Evolutionary conservation across 2,329 filamentous ascomycete genomes (phyloP), one percentile per base, ranked within the genome.

Genomic region (Ophiostoma sp.): DNA sequence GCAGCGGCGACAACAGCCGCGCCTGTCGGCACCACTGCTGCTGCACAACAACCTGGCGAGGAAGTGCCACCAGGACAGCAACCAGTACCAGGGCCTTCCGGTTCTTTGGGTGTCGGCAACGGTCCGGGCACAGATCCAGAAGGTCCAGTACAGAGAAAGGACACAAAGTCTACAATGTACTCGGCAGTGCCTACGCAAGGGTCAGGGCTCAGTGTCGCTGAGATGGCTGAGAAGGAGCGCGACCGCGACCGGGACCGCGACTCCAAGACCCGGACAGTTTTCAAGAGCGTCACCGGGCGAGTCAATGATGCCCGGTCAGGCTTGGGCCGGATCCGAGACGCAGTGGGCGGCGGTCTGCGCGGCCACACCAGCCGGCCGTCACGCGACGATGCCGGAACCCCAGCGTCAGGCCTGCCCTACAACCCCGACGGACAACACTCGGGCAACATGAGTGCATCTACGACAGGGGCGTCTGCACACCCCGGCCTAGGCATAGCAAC

Each of bases 311-410:
- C 93, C 65, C 89, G 90, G 66, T 93, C 90, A 70, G 93, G 93
- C 0, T 85, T 97, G 70, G 91, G 91, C 1, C 89, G 92, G 48
- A 93, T 97, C 77, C 94, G 94, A 76, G 93, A 94, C 76, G 92
- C 89, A 2, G 90, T 97, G 48, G 91, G 92, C 1, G 83, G 83
- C 17, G 81, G 80, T 15, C 68, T 83, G n/a, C 83, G 83, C 73
- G 84, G 85, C 1, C 86, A 89, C 72, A 75, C 76, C 66, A 83
- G 79, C 73, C 83, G 84, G 17, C 82, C 83, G n/a, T 88, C 86
- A 4, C 86, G 81, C 74, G 87, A 89, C 69, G 86, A 87, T n/a
- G 78, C 78, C 44, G 74, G 77, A 27, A 62, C 57, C 3, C 57
- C 57, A 20, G 23, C 27, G 15, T 31, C 57, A 4, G 57, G 27